Conservation (phyloP, 2,329 filamentous ascomycete genomes). For the Alternaria brassicicola region DNA sequence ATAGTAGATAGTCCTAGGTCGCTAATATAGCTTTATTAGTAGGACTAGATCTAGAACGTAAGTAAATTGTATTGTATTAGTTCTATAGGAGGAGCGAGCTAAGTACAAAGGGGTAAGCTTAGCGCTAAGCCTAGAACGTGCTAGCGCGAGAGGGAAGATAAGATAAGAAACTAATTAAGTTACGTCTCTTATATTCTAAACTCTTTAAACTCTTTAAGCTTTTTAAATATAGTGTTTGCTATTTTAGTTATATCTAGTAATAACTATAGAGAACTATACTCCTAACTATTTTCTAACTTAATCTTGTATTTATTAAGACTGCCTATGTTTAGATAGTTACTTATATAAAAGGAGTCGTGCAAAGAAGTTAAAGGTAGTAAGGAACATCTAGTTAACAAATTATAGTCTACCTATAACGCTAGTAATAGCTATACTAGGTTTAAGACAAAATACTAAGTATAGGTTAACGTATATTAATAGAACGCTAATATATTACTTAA, state of each 20-base stretch:
- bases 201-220: background rate
- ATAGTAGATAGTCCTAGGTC: too few species aligned
- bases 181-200: background rate
- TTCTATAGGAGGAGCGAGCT: background rate
- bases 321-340: background rate
- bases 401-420: conserved; percentile 5
- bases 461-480: conserved; percentile 1
- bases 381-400: conserved; percentile 1
- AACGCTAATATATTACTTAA: background rate
- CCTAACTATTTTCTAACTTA: conserved; percentile 4
- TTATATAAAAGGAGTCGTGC: background rate
- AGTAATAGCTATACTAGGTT: background rate
- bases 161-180: too few species aligned
- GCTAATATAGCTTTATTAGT: too few species aligned
- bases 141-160: background rate
- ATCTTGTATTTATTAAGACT: background rate
- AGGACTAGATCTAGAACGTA: too few species aligned
- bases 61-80: background rate
- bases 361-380: conserved; percentile 4
- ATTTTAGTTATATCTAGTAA: conserved; percentile 7
- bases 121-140: background rate
- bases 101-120: background rate
- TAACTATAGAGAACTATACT: conserved; percentile 13
- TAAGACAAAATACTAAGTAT: background rate
- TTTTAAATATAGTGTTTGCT: background rate